Conservation (phyloP, 2,329 filamentous ascomycete genomes). For the Trichophyton rubrum region DNA sequence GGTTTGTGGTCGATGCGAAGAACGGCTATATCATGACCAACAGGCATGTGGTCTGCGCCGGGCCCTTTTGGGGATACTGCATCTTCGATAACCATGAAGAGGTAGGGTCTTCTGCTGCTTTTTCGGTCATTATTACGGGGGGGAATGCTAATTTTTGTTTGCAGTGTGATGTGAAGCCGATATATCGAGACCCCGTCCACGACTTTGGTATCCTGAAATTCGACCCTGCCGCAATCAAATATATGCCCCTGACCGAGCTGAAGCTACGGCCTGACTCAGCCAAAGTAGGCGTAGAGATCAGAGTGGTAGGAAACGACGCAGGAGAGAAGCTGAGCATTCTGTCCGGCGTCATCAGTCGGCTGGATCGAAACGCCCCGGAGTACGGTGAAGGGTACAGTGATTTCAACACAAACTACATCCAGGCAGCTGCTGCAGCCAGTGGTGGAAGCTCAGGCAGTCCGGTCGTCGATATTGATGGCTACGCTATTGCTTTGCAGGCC, state of each 20-base stretch:
- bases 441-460: conserved; percentile 97
- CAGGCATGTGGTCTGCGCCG: conserved; percentile 84
- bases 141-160: background rate
- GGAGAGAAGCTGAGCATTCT: conserved; percentile 97
- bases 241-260: conserved; percentile 79
- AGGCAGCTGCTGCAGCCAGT: conserved; percentile 91
- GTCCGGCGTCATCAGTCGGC: conserved; percentile 88
- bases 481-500: conserved; percentile 83
- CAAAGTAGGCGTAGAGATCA: conserved; percentile 78
- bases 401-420: conserved; percentile 94
- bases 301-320: conserved; percentile 96
- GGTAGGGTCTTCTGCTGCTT: conserved; percentile 24
- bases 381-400: conserved; percentile 97
- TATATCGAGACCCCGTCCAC: conserved; percentile 96
- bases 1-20: conserved; percentile 93
- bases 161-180: conserved; percentile 85
- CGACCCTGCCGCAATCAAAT: conserved; percentile 90
- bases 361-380: conserved; percentile 93
- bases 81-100: conserved; percentile 98
- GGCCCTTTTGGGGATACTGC: conserved; percentile 95
- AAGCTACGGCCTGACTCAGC: conserved; percentile 75
- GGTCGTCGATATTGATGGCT: conserved; percentile 89
- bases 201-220: conserved; percentile 97
- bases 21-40: conserved; percentile 81
- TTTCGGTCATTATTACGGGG: background rate